Percentiles rank a stretch among this genome's conserved stretches.
These are phyloP conservation scores for Fusarium lateritium DNA, from an alignment of 2,329 filamentous ascomycete genomes.

Conservation along the genomic window DNA sequence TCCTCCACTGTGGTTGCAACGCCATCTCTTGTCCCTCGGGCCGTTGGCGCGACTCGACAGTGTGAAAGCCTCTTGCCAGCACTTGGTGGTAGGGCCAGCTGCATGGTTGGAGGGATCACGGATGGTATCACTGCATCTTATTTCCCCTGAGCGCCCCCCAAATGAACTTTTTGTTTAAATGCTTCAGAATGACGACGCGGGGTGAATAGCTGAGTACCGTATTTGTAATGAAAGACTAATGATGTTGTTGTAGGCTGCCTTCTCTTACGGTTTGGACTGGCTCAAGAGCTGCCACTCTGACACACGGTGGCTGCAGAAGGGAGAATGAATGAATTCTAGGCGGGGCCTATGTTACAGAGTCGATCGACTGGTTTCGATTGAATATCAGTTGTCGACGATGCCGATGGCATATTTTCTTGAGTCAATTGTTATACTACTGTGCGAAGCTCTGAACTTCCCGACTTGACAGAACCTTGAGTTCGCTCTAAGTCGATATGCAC, in stretches of 20 bases:
- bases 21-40: conserved; percentile 45
- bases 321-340: conserved; percentile 5
- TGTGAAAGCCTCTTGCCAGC: conserved; percentile 40
- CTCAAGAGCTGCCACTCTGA: conserved; percentile 28
- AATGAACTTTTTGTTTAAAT: conserved; percentile 26
- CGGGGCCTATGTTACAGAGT: conserved; percentile 22
- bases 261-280: conserved; percentile 26
- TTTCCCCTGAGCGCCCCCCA: conserved; percentile 36
- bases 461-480: neutral
- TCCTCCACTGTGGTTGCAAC: conserved; percentile 38
- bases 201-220: conserved; percentile 3
- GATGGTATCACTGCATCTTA: conserved; percentile 42
- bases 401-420: too few species aligned
- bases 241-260: neutral
- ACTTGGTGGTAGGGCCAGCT: conserved; percentile 46
- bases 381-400: conserved; percentile 7
- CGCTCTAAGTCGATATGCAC: neutral
- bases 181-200: conserved; percentile 36
- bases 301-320: conserved; percentile 28
- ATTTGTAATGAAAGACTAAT: neutral
- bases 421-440: too few species aligned
- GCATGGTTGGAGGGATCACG: conserved; percentile 39
- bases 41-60: conserved; percentile 48
- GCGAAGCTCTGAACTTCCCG: too few species aligned
- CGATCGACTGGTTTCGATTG: conserved; percentile 17